Evolutionary conservation across 352 stramenopile species (phyloP).

Genomic region (Globisporangium camurandrum): DNA sequence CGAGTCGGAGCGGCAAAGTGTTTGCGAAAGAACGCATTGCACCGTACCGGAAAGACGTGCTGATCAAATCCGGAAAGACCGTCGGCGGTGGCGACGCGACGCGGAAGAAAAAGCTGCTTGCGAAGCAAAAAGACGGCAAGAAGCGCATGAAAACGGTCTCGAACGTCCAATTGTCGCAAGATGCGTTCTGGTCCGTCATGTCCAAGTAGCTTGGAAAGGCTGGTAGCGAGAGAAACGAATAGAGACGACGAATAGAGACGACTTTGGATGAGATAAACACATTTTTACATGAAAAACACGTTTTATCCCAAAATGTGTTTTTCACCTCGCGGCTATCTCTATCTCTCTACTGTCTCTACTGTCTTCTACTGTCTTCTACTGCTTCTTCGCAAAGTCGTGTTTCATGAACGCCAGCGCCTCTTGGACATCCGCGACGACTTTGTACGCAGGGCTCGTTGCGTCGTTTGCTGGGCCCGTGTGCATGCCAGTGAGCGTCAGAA

Average conservation of each 20-base stretch:
- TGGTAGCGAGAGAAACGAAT: constrained; percentile 97
- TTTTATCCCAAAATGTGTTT: no score
- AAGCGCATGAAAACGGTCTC: constrained; percentile 95
- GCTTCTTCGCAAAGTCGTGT: constrained; percentile 39
- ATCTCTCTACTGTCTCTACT: not conserved
- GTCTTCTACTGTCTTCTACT: not conserved
- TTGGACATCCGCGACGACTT: constrained; percentile 64
- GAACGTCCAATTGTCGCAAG: constrained; percentile 95
- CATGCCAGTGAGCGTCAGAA: constrained; percentile 81
- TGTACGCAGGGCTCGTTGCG: constrained; percentile 48
- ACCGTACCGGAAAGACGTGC: constrained; percentile 95
- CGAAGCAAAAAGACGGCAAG: constrained; percentile 99
- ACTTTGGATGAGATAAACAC: no score
- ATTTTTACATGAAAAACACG: no score
- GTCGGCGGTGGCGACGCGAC: constrained; percentile 96
- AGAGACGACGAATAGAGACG: no score
- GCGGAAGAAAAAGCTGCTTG: constrained; percentile 98
- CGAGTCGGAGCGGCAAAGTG: constrained; percentile 91
- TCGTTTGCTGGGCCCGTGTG: constrained; percentile 65
- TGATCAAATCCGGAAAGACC: constrained; percentile 94
- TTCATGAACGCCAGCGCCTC: constrained; percentile 73
- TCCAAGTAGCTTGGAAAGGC: no score
- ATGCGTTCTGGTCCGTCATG: constrained; percentile 97
- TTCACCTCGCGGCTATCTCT: not conserved
- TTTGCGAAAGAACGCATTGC: constrained; percentile 95